Conservation (phyloP, 1,284 basidiomycete species). For the Malassezia yamatoensis region DNA sequence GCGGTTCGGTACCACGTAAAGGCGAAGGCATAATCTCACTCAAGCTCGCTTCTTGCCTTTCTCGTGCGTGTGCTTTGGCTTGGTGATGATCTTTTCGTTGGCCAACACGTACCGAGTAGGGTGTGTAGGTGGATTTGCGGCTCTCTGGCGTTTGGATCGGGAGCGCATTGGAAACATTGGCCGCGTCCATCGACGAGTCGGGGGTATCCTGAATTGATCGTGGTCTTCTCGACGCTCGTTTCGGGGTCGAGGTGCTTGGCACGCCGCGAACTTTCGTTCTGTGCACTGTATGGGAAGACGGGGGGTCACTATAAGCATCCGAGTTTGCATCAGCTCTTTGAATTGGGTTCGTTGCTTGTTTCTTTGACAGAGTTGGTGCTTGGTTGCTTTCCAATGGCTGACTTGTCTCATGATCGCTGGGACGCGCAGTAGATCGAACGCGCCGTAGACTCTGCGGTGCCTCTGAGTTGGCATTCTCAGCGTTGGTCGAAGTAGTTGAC, state of each 20-base stretch:
- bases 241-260: not conserved
- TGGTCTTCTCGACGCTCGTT: not conserved
- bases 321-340: too few relatives aligned
- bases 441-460: too few relatives aligned
- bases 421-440: too few relatives aligned
- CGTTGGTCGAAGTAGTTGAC: too few relatives aligned
- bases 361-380: too few relatives aligned
- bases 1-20: not conserved
- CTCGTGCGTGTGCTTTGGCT: constrained; percentile 16
- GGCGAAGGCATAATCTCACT: not conserved
- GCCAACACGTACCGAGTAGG: constrained; percentile 9
- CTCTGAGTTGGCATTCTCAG: too few relatives aligned
- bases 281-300: too few relatives aligned
- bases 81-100: constrained; percentile 18
- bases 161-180: not conserved
- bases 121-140: constrained; percentile 4
- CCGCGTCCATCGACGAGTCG: not conserved
- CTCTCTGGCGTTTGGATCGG: constrained; percentile 10
- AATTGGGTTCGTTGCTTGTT: too few relatives aligned
- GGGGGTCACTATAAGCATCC: too few relatives aligned
- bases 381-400: too few relatives aligned
- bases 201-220: not conserved
- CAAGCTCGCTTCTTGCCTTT: not conserved
- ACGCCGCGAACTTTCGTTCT: not conserved
- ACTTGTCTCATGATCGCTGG: too few relatives aligned